Percentiles rank a stretch among this genome's conserved stretches.
These are phyloP conservation scores for Amylocarpus encephaloides DNA, from an alignment of 2,329 filamentous ascomycete genomes.

Conservation along the genomic window DNA sequence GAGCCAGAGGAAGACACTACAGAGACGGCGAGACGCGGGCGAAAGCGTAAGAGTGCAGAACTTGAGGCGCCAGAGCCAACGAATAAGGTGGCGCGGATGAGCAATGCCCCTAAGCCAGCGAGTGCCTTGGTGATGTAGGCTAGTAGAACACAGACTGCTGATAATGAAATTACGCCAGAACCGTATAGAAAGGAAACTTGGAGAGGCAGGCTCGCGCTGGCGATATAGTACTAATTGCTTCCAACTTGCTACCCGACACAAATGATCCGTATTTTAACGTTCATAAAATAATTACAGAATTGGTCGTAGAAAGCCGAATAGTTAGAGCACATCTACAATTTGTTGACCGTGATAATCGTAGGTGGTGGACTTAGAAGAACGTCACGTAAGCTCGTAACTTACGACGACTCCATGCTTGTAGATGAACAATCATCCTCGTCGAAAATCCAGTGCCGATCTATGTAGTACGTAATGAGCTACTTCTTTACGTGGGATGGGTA, in stretches of 20 bases:
- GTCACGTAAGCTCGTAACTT: constrained; percentile 9
- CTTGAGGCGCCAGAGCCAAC: constrained; percentile 9
- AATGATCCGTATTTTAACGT: constrained; percentile 6
- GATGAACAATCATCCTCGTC: constrained; percentile 9
- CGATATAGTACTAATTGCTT: constrained; percentile 7
- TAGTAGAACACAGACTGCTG: neutral
- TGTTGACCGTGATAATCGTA: too few species aligned
- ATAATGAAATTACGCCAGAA: too few species aligned
- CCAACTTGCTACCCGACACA: constrained; percentile 1
- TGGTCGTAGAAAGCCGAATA: constrained; percentile 8
- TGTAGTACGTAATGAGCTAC: constrained; percentile 9
- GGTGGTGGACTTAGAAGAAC: too few species aligned
- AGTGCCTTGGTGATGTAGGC: constrained; percentile 1
- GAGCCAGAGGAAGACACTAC: constrained; percentile 8
- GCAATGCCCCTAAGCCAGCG: neutral
- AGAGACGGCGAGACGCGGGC: constrained; percentile 12
- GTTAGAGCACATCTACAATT: constrained; percentile 9
- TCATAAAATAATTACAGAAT: constrained; percentile 8
- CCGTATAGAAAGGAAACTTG: too few species aligned
- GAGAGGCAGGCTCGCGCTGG: constrained; percentile 5
- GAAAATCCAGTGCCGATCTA: constrained; percentile 9
- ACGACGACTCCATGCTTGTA: constrained; percentile 3
- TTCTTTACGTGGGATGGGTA: constrained; percentile 7
- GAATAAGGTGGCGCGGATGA: neutral
- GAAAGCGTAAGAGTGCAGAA: constrained; percentile 13